These are phyloP conservation scores for Paradendryphiella salina DNA, from an alignment of 2,329 filamentous ascomycete species.

Conservation along the genomic window DNA sequence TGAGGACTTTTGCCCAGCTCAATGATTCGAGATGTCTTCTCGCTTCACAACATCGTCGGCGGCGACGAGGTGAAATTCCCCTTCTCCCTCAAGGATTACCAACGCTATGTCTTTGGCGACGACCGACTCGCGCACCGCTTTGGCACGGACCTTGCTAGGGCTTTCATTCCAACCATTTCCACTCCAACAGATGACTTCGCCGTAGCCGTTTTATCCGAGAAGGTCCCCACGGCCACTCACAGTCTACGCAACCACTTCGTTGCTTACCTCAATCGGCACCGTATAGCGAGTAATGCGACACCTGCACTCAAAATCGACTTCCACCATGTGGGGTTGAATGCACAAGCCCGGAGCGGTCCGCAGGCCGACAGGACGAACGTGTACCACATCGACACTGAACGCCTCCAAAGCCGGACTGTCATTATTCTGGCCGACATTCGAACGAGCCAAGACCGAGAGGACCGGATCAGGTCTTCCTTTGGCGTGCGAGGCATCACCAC, in stretches of 20 bases:
- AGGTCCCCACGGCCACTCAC: conserved; percentile 28
- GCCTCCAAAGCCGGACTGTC: conserved; percentile 16
- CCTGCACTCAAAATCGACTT: conserved; percentile 28
- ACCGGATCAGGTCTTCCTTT: conserved; percentile 17
- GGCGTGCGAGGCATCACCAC: conserved; percentile 10
- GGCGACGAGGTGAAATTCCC: conserved; percentile 22
- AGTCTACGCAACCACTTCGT: conserved; percentile 29
- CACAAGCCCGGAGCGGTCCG: conserved; percentile 14
- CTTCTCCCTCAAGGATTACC: conserved; percentile 28
- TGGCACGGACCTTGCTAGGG: conserved; percentile 34
- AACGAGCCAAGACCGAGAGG: conserved; percentile 20
- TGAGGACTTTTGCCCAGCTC: conserved; percentile 7
- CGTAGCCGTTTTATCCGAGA: conserved; percentile 31
- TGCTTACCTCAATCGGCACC: conserved; percentile 29
- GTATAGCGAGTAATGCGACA: conserved; percentile 21
- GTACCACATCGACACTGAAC: conserved; percentile 25
- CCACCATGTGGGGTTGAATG: conserved; percentile 3
- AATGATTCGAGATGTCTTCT: conserved; percentile 30
- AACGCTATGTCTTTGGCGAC: conserved; percentile 33
- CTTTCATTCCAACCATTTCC: conserved; percentile 26
- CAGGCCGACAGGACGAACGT: conserved; percentile 4
- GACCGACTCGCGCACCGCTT: conserved; percentile 29
- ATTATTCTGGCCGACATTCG: conserved; percentile 26
- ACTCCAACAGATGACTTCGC: conserved; percentile 20
- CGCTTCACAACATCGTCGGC: conserved; percentile 23